A percentile compares a stretch with the other conserved stretches of the same genome.
Evolutionary conservation across 345 rosid genomes (phyloP).

Genomic region (Salix koriyanagi): DNA sequence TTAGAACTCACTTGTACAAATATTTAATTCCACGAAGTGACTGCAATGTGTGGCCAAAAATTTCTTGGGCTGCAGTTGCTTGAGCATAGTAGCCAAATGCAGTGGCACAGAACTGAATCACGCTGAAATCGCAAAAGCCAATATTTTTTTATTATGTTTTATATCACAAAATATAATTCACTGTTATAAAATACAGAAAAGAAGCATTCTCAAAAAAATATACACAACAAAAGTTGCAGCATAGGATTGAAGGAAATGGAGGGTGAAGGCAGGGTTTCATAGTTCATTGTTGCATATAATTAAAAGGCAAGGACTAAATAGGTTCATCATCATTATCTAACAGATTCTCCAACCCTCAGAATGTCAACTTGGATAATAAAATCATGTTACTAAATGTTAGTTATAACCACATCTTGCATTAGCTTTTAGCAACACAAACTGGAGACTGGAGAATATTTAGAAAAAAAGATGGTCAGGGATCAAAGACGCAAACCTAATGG

Average conservation of each 20-base stretch:
- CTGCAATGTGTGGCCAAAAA: conserved; percentile 95
- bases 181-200: neutral
- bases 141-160: neutral
- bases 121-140: conserved; percentile 51
- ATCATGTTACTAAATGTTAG: neutral
- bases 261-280: neutral
- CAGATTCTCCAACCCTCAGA: neutral
- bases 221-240: neutral
- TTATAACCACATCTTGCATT: neutral
- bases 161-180: neutral
- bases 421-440: neutral
- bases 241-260: neutral
- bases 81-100: conserved; percentile 98
- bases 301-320: neutral
- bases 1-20: conserved; percentile 72
- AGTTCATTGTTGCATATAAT: neutral
- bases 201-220: neutral
- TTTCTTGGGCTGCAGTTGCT: conserved; percentile 99
- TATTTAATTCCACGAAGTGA: conserved; percentile 94
- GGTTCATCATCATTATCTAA: neutral
- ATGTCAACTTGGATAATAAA: neutral
- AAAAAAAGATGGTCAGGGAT: conserved; percentile 1
- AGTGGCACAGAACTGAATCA: conserved; percentile 89
- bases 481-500: conserved; percentile 60
- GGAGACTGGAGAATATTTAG: neutral